These are phyloP conservation scores for Cladosporium sphaerospermum DNA, from an alignment of 2,329 filamentous ascomycete species.

Conservation along the genomic window DNA sequence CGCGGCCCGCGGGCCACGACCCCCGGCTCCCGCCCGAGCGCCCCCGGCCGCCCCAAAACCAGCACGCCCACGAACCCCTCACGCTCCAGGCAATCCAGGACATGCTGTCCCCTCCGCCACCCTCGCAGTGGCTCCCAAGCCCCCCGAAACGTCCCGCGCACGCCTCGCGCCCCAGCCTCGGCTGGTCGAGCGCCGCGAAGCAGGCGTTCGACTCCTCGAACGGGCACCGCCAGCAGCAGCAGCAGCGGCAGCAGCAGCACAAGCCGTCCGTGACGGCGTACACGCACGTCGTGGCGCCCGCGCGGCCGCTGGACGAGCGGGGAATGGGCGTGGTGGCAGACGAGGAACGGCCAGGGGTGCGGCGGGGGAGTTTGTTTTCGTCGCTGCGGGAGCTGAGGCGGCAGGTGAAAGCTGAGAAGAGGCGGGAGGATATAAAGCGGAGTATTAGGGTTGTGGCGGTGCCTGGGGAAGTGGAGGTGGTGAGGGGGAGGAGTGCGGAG, in stretches of 20 bases:
- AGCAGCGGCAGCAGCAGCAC: neutral
- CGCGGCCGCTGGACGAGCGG: conserved; percentile 19
- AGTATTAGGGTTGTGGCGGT: conserved; percentile 25
- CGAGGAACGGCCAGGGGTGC: neutral
- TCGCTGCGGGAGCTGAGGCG: conserved; percentile 7
- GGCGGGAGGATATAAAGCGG: conserved; percentile 28
- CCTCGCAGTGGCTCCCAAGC: neutral
- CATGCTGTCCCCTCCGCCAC: conserved; percentile 12
- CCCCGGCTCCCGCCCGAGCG: neutral
- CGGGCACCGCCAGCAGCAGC: neutral
- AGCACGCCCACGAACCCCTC: neutral
- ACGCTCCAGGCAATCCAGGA: conserved; percentile 5
- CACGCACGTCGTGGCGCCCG: conserved; percentile 15
- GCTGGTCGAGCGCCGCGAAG: conserved; percentile 23
- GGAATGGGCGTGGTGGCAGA: conserved; percentile 6
- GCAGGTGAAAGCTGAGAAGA: conserved; percentile 22
- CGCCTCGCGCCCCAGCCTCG: conserved; percentile 14
- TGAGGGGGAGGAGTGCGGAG: neutral
- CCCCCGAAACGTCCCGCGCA: conserved; percentile 5
- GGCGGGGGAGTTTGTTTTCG: conserved; percentile 6
- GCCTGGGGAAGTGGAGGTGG: conserved; percentile 1
- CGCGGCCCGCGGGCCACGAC: conserved; percentile 8
- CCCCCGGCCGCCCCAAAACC: neutral
- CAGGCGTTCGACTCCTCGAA: conserved; percentile 15
- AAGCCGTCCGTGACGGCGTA: neutral